These are phyloP conservation scores for Chytriomyces hyalinus DNA, from an alignment of 192 early-diverging fungal genomes.

Conservation along the genomic window DNA sequence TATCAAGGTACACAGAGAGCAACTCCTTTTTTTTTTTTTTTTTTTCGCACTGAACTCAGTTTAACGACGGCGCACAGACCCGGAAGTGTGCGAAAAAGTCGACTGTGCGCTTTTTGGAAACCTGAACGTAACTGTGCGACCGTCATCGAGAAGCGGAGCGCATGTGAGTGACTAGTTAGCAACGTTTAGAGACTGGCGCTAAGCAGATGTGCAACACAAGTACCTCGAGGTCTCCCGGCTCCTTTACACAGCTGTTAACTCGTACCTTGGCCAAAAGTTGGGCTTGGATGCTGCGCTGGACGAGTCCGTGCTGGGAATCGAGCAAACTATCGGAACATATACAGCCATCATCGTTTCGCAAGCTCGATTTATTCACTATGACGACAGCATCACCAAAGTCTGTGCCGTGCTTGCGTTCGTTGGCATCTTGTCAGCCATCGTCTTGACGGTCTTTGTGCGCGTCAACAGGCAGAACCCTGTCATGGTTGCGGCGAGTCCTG, in stretches of 20 bases:
- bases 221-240: slow-evolving; percentile 23
- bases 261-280: slow-evolving; percentile 5
- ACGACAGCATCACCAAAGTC: background rate
- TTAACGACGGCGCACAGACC: slow-evolving; percentile 2
- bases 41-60: background rate
- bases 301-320: background rate
- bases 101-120: slow-evolving; percentile 20
- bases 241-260: slow-evolving; percentile 21
- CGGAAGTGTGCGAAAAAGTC: slow-evolving; percentile 27
- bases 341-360: background rate
- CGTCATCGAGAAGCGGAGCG: slow-evolving; percentile 18
- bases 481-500: background rate
- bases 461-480: background rate
- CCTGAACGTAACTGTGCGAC: slow-evolving; percentile 23
- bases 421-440: background rate
- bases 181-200: background rate
- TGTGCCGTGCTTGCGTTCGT: background rate
- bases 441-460: background rate
- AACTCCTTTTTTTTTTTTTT: background rate
- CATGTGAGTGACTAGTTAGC: background rate
- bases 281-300: background rate
- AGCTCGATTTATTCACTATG: background rate
- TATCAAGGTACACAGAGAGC: slow-evolving; percentile 22
- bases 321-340: slow-evolving; percentile 16
- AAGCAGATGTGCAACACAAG: background rate